Base-by-base conservation (phyloP, 2,329 filamentous ascomycete genomes). In the Trichoderma simmonsii region DNA sequence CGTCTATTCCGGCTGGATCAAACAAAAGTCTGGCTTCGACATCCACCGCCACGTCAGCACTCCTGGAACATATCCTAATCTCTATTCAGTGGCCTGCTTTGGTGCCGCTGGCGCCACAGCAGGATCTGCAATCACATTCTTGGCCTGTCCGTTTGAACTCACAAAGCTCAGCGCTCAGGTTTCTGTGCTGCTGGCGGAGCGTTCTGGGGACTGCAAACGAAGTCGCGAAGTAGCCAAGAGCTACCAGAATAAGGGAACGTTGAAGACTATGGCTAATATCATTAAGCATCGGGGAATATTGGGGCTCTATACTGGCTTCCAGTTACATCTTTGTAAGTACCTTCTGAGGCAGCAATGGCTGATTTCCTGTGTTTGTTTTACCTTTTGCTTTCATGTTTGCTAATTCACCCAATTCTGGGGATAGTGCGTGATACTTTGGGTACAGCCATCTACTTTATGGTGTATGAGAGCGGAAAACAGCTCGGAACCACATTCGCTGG, bases 81-180 rank as follows among this genome's bases (percentile, higher is more conserved):
- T 93, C 11, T 90, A 91, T 77, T 94, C 93, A 0, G 84, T 95
- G 69, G 85, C 89, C 71, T 95, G 92, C 78, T 95, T 95, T 81
- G 92, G 91, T 28, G 87, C 90, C 12, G 92, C 93, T 57, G 93
- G 93, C 65, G 93, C 92, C 54, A 93, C 91, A 14, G 92, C 93
- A 65, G 93, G 93, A 71, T 93, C 92, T 26, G 87, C 90, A 73
- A 95, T 96, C 70, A 95, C 93, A 9, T 86, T 92, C 65, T 89
- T 96, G 76, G 93, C 93, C 75, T 97, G 93, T 78, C 93, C 93
- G 1, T 97, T 97, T 79, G 93, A 97, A 81, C 86, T 97, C 80
- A 95, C 93, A n/a, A 97, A 97, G 81, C 86, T 96, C 72, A 95
- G 92, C 80, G 93, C 93, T 18, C 93, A 97, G 80, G 92, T 96